phyloP scores from a whole-genome alignment of 1,139 yeast species.

The Nematodospora anomalae region DNA sequence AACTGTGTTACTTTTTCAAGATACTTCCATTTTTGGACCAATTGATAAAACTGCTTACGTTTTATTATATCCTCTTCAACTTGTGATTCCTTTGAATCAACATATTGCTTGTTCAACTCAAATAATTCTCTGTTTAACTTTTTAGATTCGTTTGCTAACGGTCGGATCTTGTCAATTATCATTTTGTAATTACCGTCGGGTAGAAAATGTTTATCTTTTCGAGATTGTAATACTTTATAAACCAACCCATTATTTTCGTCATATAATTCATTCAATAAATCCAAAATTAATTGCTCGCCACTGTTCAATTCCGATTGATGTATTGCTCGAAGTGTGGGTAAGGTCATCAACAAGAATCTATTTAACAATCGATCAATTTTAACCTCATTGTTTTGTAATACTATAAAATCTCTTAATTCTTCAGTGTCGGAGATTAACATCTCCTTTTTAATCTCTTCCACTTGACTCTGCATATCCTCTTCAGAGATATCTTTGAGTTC shows the following conservation, averaged over 20 bases:
- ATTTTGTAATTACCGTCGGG: conserved; percentile 4
- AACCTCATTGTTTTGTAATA: conserved; percentile 22
- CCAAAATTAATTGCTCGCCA: conserved; percentile 30
- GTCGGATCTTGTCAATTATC: conserved; percentile 15
- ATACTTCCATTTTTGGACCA: conserved; percentile 26
- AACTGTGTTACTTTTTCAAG: conserved; percentile 29
- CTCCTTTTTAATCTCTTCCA: conserved; percentile 11
- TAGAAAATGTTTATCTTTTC: not conserved
- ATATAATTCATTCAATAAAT: conserved; percentile 20
- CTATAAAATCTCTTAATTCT: conserved; percentile 22
- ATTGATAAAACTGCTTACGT: conserved; percentile 13
- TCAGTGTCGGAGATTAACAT: conserved; percentile 18
- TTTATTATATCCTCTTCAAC: conserved; percentile 9
- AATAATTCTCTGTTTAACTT: conserved; percentile 18
- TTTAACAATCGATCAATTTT: conserved; percentile 28
- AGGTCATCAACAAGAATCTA: conserved; percentile 25
- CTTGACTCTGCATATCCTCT: conserved; percentile 12
- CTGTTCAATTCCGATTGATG: conserved; percentile 33
- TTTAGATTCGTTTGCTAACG: conserved; percentile 18
- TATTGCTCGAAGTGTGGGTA: conserved; percentile 35
- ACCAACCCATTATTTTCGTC: conserved; percentile 14
- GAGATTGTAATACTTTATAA: conserved; percentile 9
- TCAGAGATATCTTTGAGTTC: conserved; percentile 13
- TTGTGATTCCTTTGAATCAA: conserved; percentile 12
- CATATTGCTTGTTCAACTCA: conserved; percentile 13